Conservation (phyloP, 768 basidiomycete species). For the Cyclocybe cylindracea region DNA sequence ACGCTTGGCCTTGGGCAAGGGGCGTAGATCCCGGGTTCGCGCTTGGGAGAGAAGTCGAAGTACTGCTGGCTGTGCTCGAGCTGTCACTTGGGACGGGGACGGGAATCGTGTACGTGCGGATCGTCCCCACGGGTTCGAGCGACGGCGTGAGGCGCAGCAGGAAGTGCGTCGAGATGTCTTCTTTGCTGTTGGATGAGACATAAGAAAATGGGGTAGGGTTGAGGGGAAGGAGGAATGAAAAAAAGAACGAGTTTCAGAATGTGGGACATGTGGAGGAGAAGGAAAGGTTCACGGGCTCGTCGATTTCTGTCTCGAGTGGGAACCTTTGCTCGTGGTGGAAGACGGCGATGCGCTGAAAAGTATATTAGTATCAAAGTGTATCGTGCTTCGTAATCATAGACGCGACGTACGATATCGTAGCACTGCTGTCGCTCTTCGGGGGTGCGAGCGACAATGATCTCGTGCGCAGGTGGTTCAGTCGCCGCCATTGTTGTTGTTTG, state of each 20-base stretch:
- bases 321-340: conserved; percentile 73
- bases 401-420: conserved; percentile 49
- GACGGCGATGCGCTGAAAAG: conserved; percentile 46
- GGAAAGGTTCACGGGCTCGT: conserved; percentile 50
- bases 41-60: not conserved
- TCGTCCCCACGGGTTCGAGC: conserved; percentile 66
- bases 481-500: conserved; percentile 7
- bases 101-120: conserved; percentile 48
- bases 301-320: conserved; percentile 72
- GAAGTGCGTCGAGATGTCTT: conserved; percentile 68
- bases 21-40: not conserved
- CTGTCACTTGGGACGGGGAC: conserved; percentile 1
- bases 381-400: too few relatives aligned
- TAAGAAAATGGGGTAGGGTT: conserved; percentile 5
- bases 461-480: conserved; percentile 35
- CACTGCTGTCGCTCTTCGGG: conserved; percentile 63
- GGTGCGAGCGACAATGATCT: conserved; percentile 53
- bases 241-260: conserved; percentile 1
- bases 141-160: conserved; percentile 68
- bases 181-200: conserved; percentile 43
- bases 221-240: conserved; percentile 8
- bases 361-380: not conserved
- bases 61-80: too few relatives aligned
- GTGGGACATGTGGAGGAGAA: conserved; percentile 4
- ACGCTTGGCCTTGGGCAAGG: not conserved